Evolutionary conservation across 805 yeast genomes (phyloP).

Genomic region (Trichomonascus vanleenenianus): DNA sequence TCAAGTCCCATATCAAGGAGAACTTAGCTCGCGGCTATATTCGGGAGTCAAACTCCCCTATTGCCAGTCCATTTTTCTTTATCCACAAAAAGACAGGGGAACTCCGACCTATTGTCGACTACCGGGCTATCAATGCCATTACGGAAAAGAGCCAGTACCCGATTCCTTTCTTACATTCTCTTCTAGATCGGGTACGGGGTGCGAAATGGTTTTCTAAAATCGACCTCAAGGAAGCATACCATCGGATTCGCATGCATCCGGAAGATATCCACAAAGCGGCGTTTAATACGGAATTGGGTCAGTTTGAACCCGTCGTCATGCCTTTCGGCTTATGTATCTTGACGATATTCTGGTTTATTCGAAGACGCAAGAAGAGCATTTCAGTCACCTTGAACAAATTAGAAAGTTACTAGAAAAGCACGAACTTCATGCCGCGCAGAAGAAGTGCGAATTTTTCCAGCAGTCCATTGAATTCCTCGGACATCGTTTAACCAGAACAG

Average conservation of each 20-base stretch:
- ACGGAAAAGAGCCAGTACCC: neutral
- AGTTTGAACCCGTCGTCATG: too few species aligned
- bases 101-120: neutral
- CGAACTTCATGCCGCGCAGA: too few species aligned
- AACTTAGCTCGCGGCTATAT: neutral
- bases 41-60: neutral
- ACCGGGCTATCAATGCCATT: neutral
- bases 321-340: too few species aligned
- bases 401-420: too few species aligned
- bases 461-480: too few species aligned
- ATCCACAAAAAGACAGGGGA: neutral
- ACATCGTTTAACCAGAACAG: too few species aligned
- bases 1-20: neutral
- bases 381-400: too few species aligned
- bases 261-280: neutral
- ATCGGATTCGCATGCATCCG: neutral
- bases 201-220: neutral
- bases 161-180: neutral
- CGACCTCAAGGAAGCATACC: neutral
- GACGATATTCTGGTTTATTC: too few species aligned
- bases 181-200: neutral
- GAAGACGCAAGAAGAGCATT: too few species aligned
- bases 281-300: neutral
- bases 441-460: too few species aligned
- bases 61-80: neutral